Conservation (phyloP, 202 grass and related monocot species). For the Panicum virgatum region DNA sequence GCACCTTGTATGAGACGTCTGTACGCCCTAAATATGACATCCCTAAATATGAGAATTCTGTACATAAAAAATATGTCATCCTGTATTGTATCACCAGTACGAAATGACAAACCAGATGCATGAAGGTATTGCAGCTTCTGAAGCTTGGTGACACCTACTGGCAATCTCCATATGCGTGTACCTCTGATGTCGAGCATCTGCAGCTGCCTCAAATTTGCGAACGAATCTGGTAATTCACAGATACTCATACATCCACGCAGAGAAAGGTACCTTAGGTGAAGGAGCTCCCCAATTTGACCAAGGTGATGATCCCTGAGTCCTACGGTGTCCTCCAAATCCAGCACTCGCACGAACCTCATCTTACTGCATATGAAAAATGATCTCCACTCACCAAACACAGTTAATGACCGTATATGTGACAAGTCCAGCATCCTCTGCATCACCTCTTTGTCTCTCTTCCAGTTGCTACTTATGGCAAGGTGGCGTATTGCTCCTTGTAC, state of each 20-base stretch:
- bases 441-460: neutral
- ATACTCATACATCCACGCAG: neutral
- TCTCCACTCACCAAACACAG: slow-evolving; percentile 13
- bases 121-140: too few species aligned
- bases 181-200: slow-evolving; percentile 30
- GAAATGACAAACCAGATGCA: slow-evolving; percentile 16
- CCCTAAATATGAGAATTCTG: too few species aligned
- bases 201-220: neutral
- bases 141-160: neutral
- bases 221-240: neutral
- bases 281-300: neutral
- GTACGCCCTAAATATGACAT: too few species aligned
- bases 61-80: too few species aligned
- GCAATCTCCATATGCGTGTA: neutral
- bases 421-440: neutral
- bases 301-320: slow-evolving; percentile 15
- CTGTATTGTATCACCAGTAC: too few species aligned
- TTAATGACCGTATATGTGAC: neutral
- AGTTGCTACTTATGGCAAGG: neutral
- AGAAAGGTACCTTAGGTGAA: slow-evolving; percentile 21
- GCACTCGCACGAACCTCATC: slow-evolving; percentile 44
- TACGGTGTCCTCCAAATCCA: slow-evolving; percentile 29
- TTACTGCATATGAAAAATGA: neutral
- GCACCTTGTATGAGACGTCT: too few species aligned
- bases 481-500: neutral